Base-by-base conservation (phyloP, 768 basidiomycete species). In the Boletus insuetus region DNA sequence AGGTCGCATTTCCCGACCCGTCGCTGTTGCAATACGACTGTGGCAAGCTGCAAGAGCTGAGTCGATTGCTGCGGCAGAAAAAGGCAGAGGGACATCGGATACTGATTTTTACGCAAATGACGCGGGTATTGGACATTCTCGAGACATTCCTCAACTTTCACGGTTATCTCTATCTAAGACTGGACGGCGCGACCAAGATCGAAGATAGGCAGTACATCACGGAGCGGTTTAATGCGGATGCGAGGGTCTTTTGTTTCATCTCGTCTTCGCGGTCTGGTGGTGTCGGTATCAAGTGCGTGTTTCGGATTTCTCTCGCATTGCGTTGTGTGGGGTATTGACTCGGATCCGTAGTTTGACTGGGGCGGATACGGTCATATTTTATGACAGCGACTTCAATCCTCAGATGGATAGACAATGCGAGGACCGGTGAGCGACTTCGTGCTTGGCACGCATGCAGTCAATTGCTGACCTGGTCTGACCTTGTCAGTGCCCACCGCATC, bases 371-470 rank as follows among this genome's bases (percentile, higher is more conserved):
- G 96, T 99, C 64, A 83, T 99, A 51, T 95, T 99, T 71, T 98
- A 96, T 66, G 96, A 98, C 67, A 92, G 91, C 56, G 94, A 97
- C 70, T 97, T 96, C 77, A 94, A 93, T 64, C 95, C 95, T 1
- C 95, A 97, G 69, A 97, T 96, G 91, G 96, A 99, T 69, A 79
- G 89, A 43, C 96, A 99, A 68, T 98, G 97, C 63, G 92, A 95
- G 72, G 96, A 98, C 72, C 80, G 89, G 86, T 87, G 66, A 58
- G 81, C 63, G n/a, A 4, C 41, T 24, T 39, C 19, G 14, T 41
- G 37, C 32, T 46, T 19, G 39, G 9, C 6, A 1, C 11, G 16
- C 32, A 38, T n/a, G 3, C 9, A 14, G 16, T 4, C 31, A n/a
- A 29, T 41, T 37, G 42, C 35, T 58, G 49, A 64, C 34, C 11